Base-by-base conservation (phyloP, 768 basidiomycete species). In the Mycena alexandri region DNA sequence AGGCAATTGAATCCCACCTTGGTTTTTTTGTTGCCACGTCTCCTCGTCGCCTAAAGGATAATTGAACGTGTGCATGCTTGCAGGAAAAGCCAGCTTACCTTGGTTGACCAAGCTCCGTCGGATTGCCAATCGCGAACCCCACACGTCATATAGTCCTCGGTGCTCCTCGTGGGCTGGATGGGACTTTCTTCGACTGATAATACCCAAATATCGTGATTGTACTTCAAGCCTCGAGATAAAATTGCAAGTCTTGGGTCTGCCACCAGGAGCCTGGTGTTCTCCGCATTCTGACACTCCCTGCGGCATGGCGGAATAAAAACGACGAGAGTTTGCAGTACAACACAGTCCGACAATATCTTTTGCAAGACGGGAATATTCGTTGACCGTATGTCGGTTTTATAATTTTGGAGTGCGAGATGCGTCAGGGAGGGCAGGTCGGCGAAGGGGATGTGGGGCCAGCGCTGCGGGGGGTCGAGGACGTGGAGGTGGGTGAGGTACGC, bases 401-500 rank as follows among this genome's bases (percentile, higher is more conserved):
- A 70, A 38, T 65, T 70, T n/a, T 58, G 64, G 19, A 70, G 61
- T 36, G 65, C 64, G 34, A 70, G 61, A 29, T 70, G 64, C 22
- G 59, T 65, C 56, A 70, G 42, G 21, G 69, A 25, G 11, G 69
- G 69, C 36, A 70, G 56, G 43, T 33, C 21, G 6, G 56, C 22
- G 51, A 63, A 59, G 24, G 65, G 54, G 2, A 67, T 46, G 22
- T 51, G 21, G 11, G 61, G 44, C 61, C 69, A 63, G 60, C 57
- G n/a, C 16, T 54, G 56, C 56, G 69, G 36, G 11, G 69, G 50
- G 42, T 70, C 69, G 25, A 70, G 61, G 25, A 70, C 4, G 6
- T 70, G 69, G 10, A 70, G 52, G 34, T 70, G 69, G 2, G 69
- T 70, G 36, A 70, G 65, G 4, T 33, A 50, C n/a, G 67, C 51